Evolutionary conservation across 306 rosid genomes (phyloP).

Genomic region (Trifolium dubium): DNA sequence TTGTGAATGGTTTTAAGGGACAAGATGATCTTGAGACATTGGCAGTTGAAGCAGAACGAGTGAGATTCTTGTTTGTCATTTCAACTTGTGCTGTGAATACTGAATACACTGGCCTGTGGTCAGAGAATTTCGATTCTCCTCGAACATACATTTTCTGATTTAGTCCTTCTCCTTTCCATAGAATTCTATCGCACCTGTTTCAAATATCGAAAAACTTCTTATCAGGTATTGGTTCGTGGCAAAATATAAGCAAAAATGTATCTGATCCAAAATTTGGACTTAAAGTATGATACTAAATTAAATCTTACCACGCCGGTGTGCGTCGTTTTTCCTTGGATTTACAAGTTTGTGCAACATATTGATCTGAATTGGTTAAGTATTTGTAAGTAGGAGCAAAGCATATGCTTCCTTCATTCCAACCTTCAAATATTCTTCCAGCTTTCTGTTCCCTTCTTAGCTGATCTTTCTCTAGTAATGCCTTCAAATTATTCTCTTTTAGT

Average conservation of each 20-base stretch:
- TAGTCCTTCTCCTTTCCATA: constrained; percentile 90
- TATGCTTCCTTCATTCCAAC: constrained; percentile 92
- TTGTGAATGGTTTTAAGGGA: constrained; percentile 45
- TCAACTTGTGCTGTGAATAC: constrained; percentile 59
- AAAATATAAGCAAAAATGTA: too few species aligned
- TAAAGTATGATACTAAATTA: too few species aligned
- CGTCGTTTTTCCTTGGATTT: constrained; percentile 74
- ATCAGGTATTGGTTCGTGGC: too few species aligned
- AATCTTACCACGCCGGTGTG: constrained; percentile 91
- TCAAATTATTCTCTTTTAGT: constrained; percentile 74
- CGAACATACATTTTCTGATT: constrained; percentile 75
- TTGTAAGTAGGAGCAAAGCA: constrained; percentile 91
- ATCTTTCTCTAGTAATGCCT: constrained; percentile 80
- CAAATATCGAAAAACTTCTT: not conserved
- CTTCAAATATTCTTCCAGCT: constrained; percentile 86
- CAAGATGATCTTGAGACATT: constrained; percentile 28
- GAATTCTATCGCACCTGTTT: constrained; percentile 87
- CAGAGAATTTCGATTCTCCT: constrained; percentile 93
- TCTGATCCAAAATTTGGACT: too few species aligned
- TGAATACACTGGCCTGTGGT: constrained; percentile 90
- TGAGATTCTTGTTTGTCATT: constrained; percentile 42
- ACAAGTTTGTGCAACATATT: constrained; percentile 66
- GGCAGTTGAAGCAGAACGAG: not conserved
- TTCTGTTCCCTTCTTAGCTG: constrained; percentile 83
- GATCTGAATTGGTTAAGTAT: constrained; percentile 76